Percentiles rank a stretch among this genome's conserved stretches.
phyloP scores from a whole-genome alignment of 192 early-diverging fungal genomes.

The Coemansia sp. region DNA sequence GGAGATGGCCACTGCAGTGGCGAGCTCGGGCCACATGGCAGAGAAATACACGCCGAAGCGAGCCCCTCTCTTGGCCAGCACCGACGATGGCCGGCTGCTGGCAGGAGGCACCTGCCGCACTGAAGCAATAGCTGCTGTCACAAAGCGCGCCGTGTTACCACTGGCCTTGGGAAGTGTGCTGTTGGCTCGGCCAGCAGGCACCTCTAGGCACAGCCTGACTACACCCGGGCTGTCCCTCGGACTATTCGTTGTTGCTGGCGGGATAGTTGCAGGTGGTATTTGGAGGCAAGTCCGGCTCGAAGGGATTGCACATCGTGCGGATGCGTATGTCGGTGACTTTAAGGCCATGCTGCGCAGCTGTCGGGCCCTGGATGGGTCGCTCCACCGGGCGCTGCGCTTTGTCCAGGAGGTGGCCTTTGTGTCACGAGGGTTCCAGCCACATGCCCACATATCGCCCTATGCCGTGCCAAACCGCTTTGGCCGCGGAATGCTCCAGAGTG shows the following conservation, averaged over 20 bases:
- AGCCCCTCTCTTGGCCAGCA: background rate
- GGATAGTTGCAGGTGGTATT: background rate
- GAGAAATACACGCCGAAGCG: slow-evolving; percentile 28
- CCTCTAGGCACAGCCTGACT: background rate
- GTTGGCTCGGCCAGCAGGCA: background rate
- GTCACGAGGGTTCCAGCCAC: slow-evolving; percentile 14
- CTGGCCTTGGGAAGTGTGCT: background rate
- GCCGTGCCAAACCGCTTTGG: background rate
- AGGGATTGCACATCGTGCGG: no score
- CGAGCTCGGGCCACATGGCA: slow-evolving; percentile 16
- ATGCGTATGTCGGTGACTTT: background rate
- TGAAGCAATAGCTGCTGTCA: background rate
- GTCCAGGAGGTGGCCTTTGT: slow-evolving; percentile 32
- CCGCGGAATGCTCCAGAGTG: slow-evolving; percentile 7
- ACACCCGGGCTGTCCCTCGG: background rate
- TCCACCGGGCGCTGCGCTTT: slow-evolving; percentile 19
- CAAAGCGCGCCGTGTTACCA: background rate
- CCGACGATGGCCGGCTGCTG: background rate
- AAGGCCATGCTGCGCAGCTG: background rate
- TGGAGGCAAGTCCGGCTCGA: background rate
- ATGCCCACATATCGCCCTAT: background rate
- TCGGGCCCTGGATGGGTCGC: slow-evolving; percentile 13
- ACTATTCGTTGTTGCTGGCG: background rate
- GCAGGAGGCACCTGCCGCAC: background rate
- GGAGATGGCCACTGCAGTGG: slow-evolving; percentile 1